Percentiles rank a stretch among this genome's conserved stretches.
These are phyloP conservation scores for Ceratobasidium papillatum DNA, from an alignment of 1,284 basidiomycete genomes.

Conservation along the genomic window DNA sequence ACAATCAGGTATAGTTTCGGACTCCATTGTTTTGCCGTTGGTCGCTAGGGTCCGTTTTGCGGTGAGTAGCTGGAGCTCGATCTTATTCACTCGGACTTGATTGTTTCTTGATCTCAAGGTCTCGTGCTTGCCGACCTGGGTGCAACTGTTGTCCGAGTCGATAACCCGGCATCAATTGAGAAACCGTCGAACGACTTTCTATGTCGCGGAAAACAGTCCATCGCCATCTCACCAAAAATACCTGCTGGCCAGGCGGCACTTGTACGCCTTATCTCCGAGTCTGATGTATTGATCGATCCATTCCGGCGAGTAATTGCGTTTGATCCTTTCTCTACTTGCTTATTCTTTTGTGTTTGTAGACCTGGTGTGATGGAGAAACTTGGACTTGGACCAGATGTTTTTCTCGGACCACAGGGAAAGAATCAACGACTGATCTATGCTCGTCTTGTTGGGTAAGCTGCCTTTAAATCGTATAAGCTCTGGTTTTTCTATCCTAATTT, in stretches of 20 bases:
- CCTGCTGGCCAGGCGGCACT: slow-evolving; percentile 67
- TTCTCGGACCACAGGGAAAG: slow-evolving; percentile 59
- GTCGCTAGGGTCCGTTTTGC: neutral
- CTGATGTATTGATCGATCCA: slow-evolving; percentile 84
- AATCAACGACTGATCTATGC: slow-evolving; percentile 72
- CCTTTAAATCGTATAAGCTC: neutral
- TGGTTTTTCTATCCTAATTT: neutral
- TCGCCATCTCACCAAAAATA: slow-evolving; percentile 72
- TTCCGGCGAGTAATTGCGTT: slow-evolving; percentile 58
- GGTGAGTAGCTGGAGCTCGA: neutral
- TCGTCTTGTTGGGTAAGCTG: slow-evolving; percentile 68
- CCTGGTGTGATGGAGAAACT: slow-evolving; percentile 84
- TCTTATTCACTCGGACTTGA: neutral
- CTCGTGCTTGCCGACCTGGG: slow-evolving; percentile 83
- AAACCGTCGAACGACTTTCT: slow-evolving; percentile 59
- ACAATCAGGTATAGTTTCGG: neutral
- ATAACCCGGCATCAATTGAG: slow-evolving; percentile 56
- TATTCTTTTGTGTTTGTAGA: neutral
- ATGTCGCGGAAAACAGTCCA: slow-evolving; percentile 76
- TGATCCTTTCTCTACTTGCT: neutral
- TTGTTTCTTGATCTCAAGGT: slow-evolving; percentile 48
- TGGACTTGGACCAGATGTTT: slow-evolving; percentile 78
- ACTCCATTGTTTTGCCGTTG: neutral
- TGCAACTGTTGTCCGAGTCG: slow-evolving; percentile 79
- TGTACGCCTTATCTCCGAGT: slow-evolving; percentile 66